Evolutionary conservation across 1,284 basidiomycete species (phyloP).

Genomic region (Cryptococcus amylolentus): DNA sequence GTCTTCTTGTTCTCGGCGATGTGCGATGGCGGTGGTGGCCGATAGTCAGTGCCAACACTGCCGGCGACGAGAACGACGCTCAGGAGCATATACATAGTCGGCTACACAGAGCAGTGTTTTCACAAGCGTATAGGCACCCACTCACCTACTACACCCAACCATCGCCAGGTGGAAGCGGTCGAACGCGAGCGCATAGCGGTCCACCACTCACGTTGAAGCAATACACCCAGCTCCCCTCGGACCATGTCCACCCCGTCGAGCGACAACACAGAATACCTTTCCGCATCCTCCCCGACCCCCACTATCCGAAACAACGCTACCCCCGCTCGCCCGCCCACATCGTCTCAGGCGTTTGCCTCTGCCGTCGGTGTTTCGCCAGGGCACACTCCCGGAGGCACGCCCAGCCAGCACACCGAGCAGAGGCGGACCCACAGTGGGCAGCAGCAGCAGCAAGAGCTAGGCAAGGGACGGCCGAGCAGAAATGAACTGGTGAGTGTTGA

Average conservation of each 20-base stretch:
- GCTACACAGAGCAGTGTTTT: too few species aligned
- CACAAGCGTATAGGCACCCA: background rate
- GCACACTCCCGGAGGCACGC: background rate
- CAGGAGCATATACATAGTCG: too few species aligned
- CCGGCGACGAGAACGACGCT: too few species aligned
- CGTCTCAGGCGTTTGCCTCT: slow-evolving; percentile 11
- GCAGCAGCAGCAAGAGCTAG: slow-evolving; percentile 20
- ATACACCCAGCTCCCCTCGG: background rate
- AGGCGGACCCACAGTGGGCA: background rate
- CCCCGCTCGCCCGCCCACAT: background rate
- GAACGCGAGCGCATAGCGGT: background rate
- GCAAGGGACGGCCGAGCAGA: slow-evolving; percentile 17
- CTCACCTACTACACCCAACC: background rate
- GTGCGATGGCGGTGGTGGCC: too few species aligned
- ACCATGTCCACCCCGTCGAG: background rate
- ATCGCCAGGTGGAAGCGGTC: background rate
- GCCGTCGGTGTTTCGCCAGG: background rate
- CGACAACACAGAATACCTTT: background rate
- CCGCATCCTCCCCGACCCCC: slow-evolving; percentile 17
- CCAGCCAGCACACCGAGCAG: background rate
- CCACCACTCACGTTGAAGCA: background rate
- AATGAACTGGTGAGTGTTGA: background rate
- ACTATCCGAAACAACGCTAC: slow-evolving; percentile 12
- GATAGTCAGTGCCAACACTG: too few species aligned
- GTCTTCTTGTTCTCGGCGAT: too few species aligned